These are phyloP conservation scores for Hymenoscyphus occultus DNA, from an alignment of 2,329 filamentous ascomycete species.

Conservation along the genomic window DNA sequence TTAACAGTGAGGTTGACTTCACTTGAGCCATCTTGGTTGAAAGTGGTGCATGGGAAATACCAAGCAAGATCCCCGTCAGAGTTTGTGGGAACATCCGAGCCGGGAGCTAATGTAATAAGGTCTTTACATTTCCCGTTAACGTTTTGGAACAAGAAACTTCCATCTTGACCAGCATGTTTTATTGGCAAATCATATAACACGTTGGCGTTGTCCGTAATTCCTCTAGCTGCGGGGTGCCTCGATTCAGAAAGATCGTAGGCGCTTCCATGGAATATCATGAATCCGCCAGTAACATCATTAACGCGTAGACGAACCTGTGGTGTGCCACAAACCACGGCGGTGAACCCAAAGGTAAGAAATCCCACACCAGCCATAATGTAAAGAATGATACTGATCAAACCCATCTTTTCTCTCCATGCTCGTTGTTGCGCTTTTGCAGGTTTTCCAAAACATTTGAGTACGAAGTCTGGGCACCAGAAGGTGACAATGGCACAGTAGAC, in stretches of 20 bases:
- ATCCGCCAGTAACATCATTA: constrained; percentile 77
- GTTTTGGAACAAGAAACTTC: constrained; percentile 96
- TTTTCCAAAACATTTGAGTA: constrained; percentile 83
- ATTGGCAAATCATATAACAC: constrained; percentile 82
- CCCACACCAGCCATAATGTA: constrained; percentile 85
- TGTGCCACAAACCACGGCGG: constrained; percentile 74
- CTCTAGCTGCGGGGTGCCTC: constrained; percentile 73
- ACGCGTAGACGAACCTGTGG: constrained; percentile 69
- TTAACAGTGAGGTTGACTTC: constrained; percentile 69
- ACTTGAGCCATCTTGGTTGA: constrained; percentile 89
- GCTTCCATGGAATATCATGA: constrained; percentile 94
- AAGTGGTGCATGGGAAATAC: constrained; percentile 93
- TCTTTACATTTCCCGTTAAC: constrained; percentile 97
- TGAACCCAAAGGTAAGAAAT: constrained; percentile 96
- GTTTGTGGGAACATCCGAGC: constrained; percentile 79
- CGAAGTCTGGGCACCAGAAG: constrained; percentile 87
- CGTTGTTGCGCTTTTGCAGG: constrained; percentile 80
- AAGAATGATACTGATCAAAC: constrained; percentile 89
- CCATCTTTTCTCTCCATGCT: constrained; percentile 98
- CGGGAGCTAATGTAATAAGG: constrained; percentile 68
- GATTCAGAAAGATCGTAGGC: constrained; percentile 82
- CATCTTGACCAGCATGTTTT: constrained; percentile 83
- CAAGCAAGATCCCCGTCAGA: constrained; percentile 73
- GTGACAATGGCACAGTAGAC: constrained; percentile 92
- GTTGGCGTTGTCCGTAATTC: constrained; percentile 71